Percentiles rank a stretch among this genome's conserved stretches.
These are phyloP conservation scores for Penicillium sp. DNA, from an alignment of 2,329 filamentous ascomycete species.

Conservation along the genomic window DNA sequence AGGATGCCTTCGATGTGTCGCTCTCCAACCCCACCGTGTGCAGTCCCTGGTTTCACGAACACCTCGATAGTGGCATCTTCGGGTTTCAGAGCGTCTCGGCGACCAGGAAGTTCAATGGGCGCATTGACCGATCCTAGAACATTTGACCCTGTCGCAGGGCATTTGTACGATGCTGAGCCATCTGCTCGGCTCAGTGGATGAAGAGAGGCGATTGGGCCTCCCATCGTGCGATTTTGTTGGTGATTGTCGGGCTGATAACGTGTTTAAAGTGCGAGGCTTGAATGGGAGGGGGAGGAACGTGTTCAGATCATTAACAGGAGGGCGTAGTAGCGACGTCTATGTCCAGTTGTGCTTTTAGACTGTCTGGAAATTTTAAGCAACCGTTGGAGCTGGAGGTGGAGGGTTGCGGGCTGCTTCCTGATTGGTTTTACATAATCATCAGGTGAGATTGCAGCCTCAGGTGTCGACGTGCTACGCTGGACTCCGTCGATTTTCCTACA, in stretches of 20 bases:
- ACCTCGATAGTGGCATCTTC: slow-evolving; percentile 92
- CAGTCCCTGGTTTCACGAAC: slow-evolving; percentile 81
- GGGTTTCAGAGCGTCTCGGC: slow-evolving; percentile 81
- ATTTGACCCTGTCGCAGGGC: slow-evolving; percentile 66
- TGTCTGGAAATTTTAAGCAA: slow-evolving; percentile 11
- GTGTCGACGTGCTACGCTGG: neutral
- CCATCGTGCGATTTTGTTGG: slow-evolving; percentile 33
- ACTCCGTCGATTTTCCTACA: neutral
- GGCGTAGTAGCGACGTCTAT: neutral
- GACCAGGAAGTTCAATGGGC: slow-evolving; percentile 79
- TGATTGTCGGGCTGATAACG: neutral
- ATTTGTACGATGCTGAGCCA: slow-evolving; percentile 48
- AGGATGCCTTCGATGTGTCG: slow-evolving; percentile 74
- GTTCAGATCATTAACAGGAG: neutral
- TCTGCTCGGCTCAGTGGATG: slow-evolving; percentile 43
- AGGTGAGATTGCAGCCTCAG: neutral
- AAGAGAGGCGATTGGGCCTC: slow-evolving; percentile 40
- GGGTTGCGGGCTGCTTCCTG: slow-evolving; percentile 19
- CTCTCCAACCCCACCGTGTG: slow-evolving; percentile 82
- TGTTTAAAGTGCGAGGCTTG: neutral
- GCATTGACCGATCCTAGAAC: slow-evolving; percentile 89
- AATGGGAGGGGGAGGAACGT: neutral
- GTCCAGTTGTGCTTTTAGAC: slow-evolving; percentile 20
- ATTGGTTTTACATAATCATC: slow-evolving; percentile 17
- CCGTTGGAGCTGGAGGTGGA: neutral